Evolutionary conservation across 257 asterid genomes (phyloP), one percentile per base, ranked within the genome.

Genomic region (Perilla frutescens): DNA sequence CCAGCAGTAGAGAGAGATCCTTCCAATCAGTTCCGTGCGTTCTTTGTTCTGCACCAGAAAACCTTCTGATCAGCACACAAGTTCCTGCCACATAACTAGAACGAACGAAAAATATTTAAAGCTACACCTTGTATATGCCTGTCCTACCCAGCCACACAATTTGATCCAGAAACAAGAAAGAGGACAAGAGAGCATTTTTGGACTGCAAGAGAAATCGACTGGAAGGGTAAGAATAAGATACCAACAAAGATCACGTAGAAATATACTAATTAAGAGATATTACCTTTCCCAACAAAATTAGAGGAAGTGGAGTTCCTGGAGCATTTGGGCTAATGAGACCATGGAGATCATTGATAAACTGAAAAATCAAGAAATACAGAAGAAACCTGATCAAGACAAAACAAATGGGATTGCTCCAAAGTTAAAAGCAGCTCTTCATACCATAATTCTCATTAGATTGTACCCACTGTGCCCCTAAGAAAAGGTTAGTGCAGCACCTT

Each of bases 151-250:
- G 88, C 97, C 97, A 95, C 76, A 89, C 96, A 34, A 95, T 81
- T 90, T 95, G 99, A 84, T 95, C 99, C 79, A 95, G 87, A 81
- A 95, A 95, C 87, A 95, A 83, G 96, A 95, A 95, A 66, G 91
- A 88, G 62, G 98, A 88, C 83, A 95, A 70, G 70, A 95, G 89
- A 6, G 99, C 98, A 87, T 95, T 95, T 77, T 90, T 95, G 9
- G 98, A 92, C 99, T 95, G 97, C 80, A 81, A 66, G 32, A 54
- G 31, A 66, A 32, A 70, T 41, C 73, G 64, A 76, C 15, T 10
- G 20, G 14, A 56, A 77, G 50, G 62, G 67, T 71, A 32, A 73
- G 8, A 54, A 4, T 13, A 73, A 73, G 8, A 58, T 34, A 43
- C 36, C 59, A 75, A 73, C 53, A 41, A 32, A 20, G 39, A 54